These are phyloP conservation scores for Mycena epipterygia DNA, from an alignment of 768 basidiomycete species.

Conservation along the genomic window DNA sequence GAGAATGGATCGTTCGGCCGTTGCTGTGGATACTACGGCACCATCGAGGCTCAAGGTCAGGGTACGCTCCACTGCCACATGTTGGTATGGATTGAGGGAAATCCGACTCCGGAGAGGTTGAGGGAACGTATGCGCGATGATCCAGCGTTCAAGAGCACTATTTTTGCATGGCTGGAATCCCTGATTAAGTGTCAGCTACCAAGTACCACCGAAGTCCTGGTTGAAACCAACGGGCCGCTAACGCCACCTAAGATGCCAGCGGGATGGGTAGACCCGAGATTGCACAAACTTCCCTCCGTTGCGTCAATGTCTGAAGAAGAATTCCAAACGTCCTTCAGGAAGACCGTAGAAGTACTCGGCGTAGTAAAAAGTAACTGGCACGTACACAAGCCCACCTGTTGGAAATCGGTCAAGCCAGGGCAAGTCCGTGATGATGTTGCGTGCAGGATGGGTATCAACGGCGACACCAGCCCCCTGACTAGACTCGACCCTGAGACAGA, in stretches of 20 bases:
- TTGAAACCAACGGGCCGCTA: not conserved
- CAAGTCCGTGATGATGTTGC: not conserved
- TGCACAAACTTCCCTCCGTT: not conserved
- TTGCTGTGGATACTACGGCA: too few relatives aligned
- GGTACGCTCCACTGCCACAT: too few relatives aligned
- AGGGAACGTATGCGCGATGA: too few relatives aligned
- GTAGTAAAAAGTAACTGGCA: slow-evolving; percentile 25
- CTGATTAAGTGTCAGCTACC: too few relatives aligned
- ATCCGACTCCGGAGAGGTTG: too few relatives aligned
- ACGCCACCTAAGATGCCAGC: not conserved
- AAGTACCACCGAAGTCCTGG: too few relatives aligned
- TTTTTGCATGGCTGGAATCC: too few relatives aligned
- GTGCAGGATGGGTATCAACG: slow-evolving; percentile 1
- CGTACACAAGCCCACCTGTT: slow-evolving; percentile 16
- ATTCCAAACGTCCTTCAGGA: not conserved
- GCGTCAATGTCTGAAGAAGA: not conserved
- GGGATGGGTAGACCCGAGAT: not conserved
- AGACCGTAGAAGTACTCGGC: slow-evolving; percentile 27
- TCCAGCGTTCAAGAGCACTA: too few relatives aligned
- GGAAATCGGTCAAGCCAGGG: slow-evolving; percentile 20
- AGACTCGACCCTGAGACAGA: slow-evolving; percentile 15
- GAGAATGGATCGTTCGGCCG: too few relatives aligned
- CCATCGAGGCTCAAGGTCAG: too few relatives aligned
- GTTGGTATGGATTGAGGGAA: too few relatives aligned
- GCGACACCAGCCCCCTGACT: not conserved